phyloP scores from a whole-genome alignment of 108 stramenopile species.

The Pseudonitzschia delicatissima region DNA sequence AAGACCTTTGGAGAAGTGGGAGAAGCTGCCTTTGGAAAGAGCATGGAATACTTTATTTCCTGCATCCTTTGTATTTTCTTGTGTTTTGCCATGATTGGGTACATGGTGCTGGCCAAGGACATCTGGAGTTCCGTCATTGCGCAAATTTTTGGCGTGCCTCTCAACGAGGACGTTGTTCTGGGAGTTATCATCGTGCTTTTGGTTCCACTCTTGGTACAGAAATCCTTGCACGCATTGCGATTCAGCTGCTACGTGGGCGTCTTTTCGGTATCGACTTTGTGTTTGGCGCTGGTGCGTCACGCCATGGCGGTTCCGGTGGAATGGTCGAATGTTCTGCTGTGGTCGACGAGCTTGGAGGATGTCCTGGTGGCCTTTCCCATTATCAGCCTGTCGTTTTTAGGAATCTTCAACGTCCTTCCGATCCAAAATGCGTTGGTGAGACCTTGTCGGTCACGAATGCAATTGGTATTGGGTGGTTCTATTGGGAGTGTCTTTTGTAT shows the following conservation, averaged over 20 bases:
- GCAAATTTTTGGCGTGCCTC: background rate
- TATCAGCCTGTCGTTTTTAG: constrained; percentile 63
- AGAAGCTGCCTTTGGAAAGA: constrained; percentile 59
- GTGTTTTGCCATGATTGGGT: constrained; percentile 68
- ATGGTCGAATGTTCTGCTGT: constrained; percentile 11
- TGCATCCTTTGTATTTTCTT: constrained; percentile 57
- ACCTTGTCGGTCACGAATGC: constrained; percentile 54
- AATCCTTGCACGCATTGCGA: constrained; percentile 68
- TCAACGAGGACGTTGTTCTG: constrained; percentile 34
- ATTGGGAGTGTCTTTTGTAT: constrained; percentile 45
- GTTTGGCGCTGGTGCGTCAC: constrained; percentile 39
- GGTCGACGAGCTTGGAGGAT: constrained; percentile 18
- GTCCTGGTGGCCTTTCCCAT: constrained; percentile 66
- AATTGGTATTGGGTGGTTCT: constrained; percentile 38
- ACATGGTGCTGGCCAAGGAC: constrained; percentile 79
- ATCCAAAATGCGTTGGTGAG: constrained; percentile 54
- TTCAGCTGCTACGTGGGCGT: constrained; percentile 84
- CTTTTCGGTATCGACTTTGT: constrained; percentile 52
- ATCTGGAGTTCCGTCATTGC: constrained; percentile 57
- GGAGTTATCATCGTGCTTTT: constrained; percentile 39
- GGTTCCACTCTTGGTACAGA: constrained; percentile 61
- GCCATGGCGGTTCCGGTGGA: constrained; percentile 8
- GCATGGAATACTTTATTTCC: constrained; percentile 51
- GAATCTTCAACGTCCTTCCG: constrained; percentile 70
- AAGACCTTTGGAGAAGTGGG: constrained; percentile 71